A percentile compares a stretch with the other conserved stretches of the same genome.
Evolutionary conservation across 2,329 filamentous ascomycete species (phyloP).

Genomic region (Chaetomiaceae sp.): DNA sequence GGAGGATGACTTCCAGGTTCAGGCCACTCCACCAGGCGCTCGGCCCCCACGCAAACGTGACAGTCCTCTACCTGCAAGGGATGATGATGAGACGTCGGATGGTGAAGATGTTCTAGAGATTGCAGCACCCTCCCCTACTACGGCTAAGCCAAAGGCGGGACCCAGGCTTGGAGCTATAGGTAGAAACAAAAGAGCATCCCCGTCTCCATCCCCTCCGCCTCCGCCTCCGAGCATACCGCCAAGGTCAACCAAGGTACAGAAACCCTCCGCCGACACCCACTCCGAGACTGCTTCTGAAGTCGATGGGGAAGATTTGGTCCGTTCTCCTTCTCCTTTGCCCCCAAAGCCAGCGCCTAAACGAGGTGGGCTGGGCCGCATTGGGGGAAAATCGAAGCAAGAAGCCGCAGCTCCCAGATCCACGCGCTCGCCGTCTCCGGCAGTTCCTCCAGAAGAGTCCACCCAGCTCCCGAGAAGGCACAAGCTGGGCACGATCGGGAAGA

Average conservation of each 20-base stretch:
- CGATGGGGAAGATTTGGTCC: conserved; percentile 2
- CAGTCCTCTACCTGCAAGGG: neutral
- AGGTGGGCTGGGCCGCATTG: conserved; percentile 40
- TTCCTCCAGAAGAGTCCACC: neutral
- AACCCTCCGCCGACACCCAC: conserved; percentile 17
- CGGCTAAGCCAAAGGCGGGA: neutral
- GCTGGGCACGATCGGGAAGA: conserved; percentile 28
- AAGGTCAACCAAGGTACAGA: conserved; percentile 11
- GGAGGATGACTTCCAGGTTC: conserved; percentile 48
- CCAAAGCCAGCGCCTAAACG: conserved; percentile 29
- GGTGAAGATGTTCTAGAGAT: conserved; percentile 30
- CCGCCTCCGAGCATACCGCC: conserved; percentile 25
- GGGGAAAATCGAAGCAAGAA: conserved; percentile 26
- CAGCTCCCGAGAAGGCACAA: conserved; percentile 20
- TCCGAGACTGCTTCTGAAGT: conserved; percentile 43
- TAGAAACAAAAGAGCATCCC: conserved; percentile 32
- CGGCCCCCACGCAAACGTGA: conserved; percentile 26
- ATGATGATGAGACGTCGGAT: conserved; percentile 33
- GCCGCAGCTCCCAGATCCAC: conserved; percentile 25
- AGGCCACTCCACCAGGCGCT: conserved; percentile 42
- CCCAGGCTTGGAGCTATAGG: conserved; percentile 35
- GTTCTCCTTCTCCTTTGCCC: conserved; percentile 23
- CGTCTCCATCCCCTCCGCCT: conserved; percentile 29
- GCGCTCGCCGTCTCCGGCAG: conserved; percentile 13
- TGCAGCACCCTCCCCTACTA: conserved; percentile 7